Base-by-base conservation (phyloP, 371 early-diverging fungal species). In the Chytridium lagenaria region DNA sequence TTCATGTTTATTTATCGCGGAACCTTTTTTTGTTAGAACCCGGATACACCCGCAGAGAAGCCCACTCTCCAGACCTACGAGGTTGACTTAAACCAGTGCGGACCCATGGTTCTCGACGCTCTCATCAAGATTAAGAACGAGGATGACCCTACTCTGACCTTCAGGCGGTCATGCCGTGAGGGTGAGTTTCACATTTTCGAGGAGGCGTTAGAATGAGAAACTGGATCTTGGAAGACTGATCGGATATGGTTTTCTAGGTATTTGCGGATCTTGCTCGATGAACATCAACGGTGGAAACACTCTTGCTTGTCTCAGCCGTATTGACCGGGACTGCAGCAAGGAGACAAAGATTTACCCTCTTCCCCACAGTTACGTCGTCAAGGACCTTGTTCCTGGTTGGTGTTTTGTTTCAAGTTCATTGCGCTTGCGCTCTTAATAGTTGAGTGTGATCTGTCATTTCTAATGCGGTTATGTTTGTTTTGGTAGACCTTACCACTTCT, bases 261-360 rank as follows among this genome's bases (percentile, higher is more conserved):
- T 96, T 74, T 98, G 98, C 81, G 98, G 98, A 57, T 95, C 94
- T 50, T 96, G 98, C 79, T 94, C 98, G 67, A 96, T 98, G 96
- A 98, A 98, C 88, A 95, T 96, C 80, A 89, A 91, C 78, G 98
- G 98, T 68, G 85, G 86, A 28, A 98, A 98, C 87, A 95, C 96
- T 15, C 86, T 98, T 44, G 98, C 98, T 33, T 98, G 97, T 86
- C 89, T 94, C 67, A 86, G 90, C 77, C 90, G 92, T 68, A 94
- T 98, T 74, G 90, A 95, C 72, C 85, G 88, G 34, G 88, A 90
- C 78, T 84, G 81, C 40, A 75, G 80, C 70, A 89, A 88, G 85
- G 78, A 88, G 55, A 76, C 85, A 79, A 94, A 93, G 88, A 92
- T 97, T 79, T 96, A 96, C 86, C 98, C 98, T 59, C 87, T 98